A percentile compares a stretch with the other conserved stretches of the same genome.
Conservation (phyloP, 2,329 filamentous ascomycete genomes). For the Alternaria novae-zelandiae region DNA sequence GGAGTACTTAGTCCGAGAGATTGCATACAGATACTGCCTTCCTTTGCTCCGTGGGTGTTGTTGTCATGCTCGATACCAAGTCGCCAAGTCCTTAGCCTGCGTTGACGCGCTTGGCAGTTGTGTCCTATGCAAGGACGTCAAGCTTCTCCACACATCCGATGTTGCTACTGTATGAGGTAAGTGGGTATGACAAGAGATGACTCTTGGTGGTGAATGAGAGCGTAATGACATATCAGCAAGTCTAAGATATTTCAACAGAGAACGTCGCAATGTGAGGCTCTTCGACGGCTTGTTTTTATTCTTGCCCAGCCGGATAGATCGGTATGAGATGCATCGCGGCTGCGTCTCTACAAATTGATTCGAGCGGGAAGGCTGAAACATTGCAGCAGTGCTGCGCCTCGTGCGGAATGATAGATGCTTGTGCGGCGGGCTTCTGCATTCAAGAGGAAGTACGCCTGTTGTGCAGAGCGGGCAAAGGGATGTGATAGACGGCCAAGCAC, state of each 20-base stretch:
- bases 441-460: background rate
- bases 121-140: background rate
- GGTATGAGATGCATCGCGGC: background rate
- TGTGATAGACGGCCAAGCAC: constrained; percentile 2
- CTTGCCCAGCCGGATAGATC: constrained; percentile 7
- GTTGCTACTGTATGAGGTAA: background rate
- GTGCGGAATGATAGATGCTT: background rate
- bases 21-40: background rate
- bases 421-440: background rate
- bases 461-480: constrained; percentile 7
- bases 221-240: background rate
- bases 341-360: background rate
- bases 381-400: constrained; percentile 1
- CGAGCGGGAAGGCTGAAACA: background rate
- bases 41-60: constrained; percentile 2
- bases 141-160: background rate
- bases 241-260: background rate
- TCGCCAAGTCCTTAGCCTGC: constrained; percentile 10
- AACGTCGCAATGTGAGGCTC: background rate
- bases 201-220: background rate
- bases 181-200: background rate
- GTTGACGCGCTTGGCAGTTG: background rate
- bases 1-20: background rate
- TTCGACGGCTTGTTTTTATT: background rate
- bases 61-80: constrained; percentile 3